Conservation (phyloP, 2,329 filamentous ascomycete species). For the Colletotrichum eleusines region DNA sequence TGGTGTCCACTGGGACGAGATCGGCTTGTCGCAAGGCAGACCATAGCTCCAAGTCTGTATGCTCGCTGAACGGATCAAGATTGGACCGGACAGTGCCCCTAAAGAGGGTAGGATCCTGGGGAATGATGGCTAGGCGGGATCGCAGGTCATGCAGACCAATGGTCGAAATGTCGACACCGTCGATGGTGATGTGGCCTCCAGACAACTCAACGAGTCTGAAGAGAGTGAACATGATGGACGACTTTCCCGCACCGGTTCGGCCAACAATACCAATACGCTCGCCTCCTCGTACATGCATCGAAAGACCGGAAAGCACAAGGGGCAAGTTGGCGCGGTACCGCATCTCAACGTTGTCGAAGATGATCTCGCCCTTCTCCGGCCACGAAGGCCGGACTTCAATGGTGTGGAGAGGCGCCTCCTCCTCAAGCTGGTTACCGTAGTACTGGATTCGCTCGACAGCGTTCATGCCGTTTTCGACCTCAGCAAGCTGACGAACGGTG, state of each 20-base stretch:
- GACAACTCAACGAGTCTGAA: slow-evolving; percentile 81
- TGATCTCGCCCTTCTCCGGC: slow-evolving; percentile 88
- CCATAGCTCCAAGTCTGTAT: slow-evolving; percentile 83
- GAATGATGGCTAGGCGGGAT: slow-evolving; percentile 83
- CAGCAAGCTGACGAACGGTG: slow-evolving; percentile 90
- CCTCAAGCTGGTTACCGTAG: slow-evolving; percentile 87
- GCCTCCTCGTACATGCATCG: slow-evolving; percentile 79
- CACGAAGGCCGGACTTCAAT: slow-evolving; percentile 79
- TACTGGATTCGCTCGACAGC: slow-evolving; percentile 91
- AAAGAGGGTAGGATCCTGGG: slow-evolving; percentile 87
- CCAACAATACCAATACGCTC: slow-evolving; percentile 87
- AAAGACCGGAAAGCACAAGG: slow-evolving; percentile 77
- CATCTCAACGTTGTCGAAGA: slow-evolving; percentile 83
- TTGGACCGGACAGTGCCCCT: slow-evolving; percentile 83
- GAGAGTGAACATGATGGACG: slow-evolving; percentile 84
- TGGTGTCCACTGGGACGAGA: slow-evolving; percentile 66
- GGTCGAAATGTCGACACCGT: slow-evolving; percentile 77
- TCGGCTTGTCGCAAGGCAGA: slow-evolving; percentile 81
- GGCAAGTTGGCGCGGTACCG: slow-evolving; percentile 79
- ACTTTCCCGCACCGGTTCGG: slow-evolving; percentile 85
- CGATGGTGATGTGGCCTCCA: slow-evolving; percentile 72
- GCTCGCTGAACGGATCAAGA: slow-evolving; percentile 83
- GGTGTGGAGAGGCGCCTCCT: slow-evolving; percentile 88
- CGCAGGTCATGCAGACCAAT: slow-evolving; percentile 82
- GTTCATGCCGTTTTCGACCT: slow-evolving; percentile 99